Base-by-base conservation (phyloP, 805 yeast genomes). In the Starmerella potacharoeniae region DNA sequence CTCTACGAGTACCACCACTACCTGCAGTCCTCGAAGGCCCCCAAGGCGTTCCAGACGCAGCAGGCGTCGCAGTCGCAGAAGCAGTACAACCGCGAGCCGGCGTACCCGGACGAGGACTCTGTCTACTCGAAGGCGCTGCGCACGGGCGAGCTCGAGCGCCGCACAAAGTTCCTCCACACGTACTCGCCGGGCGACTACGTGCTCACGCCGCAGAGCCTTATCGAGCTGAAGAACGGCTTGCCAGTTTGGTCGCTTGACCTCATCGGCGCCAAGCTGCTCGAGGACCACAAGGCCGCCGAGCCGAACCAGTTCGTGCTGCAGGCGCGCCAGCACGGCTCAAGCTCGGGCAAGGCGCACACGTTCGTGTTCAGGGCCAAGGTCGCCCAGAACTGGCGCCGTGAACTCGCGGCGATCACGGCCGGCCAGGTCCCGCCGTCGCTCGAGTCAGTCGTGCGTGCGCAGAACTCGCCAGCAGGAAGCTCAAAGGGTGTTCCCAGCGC, bases 331-430 rank as follows among this genome's bases (percentile, higher is more conserved):
- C 59, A 54, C 51, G 62, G 62, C 33, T 58, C 65, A 6, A 31
- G 55, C 29, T 60, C 66, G 17, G 67, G 67, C 44, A 60, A 87
- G 64, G 86, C 88, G 44, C 97, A 90, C 71, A 89, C 88, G 64
- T 88, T 93, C 87, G 93, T 90, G n/a, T 90, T 91, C 73, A 77
- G 95, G 60, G 83, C 95, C n/a, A 93, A 86, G 64, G 78, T 84
- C 49, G 85, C 84, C 63, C 84, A 43, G 67, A 77, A 75, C 41
- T 91, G 98, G 98, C 86, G 79, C 69, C 79, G 79, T 60, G 95
- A 86, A 65, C 75, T 91, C 61, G 81, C 82, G 66, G 74, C 73
- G 48, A 73, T 89, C 62, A 84, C 93, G 2, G 69, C 76, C 14
- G 73, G 62, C 17, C 14, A 44, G 16, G 11, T 55, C 14, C 60